phyloP scores from a whole-genome alignment of 768 basidiomycete species.

The Boletus fagicola region DNA sequence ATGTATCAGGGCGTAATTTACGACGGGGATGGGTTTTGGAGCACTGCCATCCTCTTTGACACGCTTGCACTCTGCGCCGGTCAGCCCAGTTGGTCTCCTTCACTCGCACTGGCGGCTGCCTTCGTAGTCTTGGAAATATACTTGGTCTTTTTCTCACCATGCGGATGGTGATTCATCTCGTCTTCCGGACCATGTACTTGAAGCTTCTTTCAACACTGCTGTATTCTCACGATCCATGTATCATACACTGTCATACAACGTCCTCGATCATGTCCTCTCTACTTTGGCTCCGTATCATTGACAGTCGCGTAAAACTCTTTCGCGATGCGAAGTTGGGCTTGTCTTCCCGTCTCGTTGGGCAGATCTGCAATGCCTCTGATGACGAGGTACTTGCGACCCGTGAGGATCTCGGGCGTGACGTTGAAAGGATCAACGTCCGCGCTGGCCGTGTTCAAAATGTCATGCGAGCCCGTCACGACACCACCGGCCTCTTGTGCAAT shows the following conservation, averaged over 20 bases:
- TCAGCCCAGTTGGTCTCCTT: background rate
- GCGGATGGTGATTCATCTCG: background rate
- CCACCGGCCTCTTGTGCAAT: conserved; percentile 91
- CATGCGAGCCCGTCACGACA: conserved; percentile 69
- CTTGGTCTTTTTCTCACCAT: background rate
- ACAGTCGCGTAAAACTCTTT: conserved; percentile 85
- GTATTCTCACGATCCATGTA: background rate
- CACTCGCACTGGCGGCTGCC: background rate
- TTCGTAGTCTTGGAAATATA: background rate
- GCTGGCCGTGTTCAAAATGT: conserved; percentile 39
- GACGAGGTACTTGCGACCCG: conserved; percentile 79
- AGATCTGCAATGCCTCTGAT: conserved; percentile 67
- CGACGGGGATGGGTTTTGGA: background rate
- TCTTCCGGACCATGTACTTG: background rate
- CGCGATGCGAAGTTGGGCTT: conserved; percentile 78
- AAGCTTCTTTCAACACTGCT: background rate
- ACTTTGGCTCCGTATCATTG: conserved; percentile 63
- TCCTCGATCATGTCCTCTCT: background rate
- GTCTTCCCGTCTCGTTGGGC: conserved; percentile 57
- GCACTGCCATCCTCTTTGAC: background rate
- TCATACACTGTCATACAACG: background rate
- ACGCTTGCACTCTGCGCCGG: background rate
- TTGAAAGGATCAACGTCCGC: conserved; percentile 46
- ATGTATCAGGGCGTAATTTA: background rate
- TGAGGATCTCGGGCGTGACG: conserved; percentile 66